Conservation (phyloP, 192 early-diverging fungal species). For the Umbelopsis ramanniana region DNA sequence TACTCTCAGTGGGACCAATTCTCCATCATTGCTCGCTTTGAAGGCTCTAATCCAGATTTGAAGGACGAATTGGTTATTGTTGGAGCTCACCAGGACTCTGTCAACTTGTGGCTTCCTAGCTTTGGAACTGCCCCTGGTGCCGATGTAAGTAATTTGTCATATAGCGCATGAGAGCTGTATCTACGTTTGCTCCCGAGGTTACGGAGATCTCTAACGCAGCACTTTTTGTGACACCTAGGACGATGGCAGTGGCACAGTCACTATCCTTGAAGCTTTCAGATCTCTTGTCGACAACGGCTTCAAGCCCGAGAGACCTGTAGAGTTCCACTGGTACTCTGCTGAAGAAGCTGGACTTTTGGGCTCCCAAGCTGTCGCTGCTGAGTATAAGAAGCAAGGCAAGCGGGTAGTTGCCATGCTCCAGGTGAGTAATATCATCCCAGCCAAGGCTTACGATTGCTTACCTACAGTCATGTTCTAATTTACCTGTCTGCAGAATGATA, state of each 20-base stretch:
- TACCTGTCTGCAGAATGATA: conserved; percentile 66
- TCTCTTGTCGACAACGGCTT: conserved; percentile 70
- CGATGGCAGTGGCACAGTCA: conserved; percentile 92
- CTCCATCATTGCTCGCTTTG: conserved; percentile 83
- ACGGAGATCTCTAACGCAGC: neutral
- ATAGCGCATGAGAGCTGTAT: neutral
- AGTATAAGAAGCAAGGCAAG: conserved; percentile 63
- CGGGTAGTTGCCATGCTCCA: conserved; percentile 82
- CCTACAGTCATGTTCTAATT: neutral
- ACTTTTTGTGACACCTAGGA: conserved; percentile 53
- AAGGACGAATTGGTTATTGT: conserved; percentile 76
- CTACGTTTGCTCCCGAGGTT: neutral
- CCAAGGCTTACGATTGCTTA: neutral
- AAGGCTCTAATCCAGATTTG: conserved; percentile 53
- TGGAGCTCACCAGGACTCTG: conserved; percentile 89
- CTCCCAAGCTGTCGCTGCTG: conserved; percentile 77
- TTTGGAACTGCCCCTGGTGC: conserved; percentile 80
- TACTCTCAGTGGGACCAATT: conserved; percentile 75
- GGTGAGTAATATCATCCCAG: conserved; percentile 31
- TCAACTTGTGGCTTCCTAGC: conserved; percentile 83
- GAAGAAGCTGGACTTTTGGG: conserved; percentile 93
- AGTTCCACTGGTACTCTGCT: conserved; percentile 96
- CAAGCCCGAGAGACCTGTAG: conserved; percentile 76
- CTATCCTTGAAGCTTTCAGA: conserved; percentile 87
- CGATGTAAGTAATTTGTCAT: conserved; percentile 34